Evolutionary conservation across 176 grass and related monocot genomes (phyloP).

Genomic region (Chrysopogon serrulatus): DNA sequence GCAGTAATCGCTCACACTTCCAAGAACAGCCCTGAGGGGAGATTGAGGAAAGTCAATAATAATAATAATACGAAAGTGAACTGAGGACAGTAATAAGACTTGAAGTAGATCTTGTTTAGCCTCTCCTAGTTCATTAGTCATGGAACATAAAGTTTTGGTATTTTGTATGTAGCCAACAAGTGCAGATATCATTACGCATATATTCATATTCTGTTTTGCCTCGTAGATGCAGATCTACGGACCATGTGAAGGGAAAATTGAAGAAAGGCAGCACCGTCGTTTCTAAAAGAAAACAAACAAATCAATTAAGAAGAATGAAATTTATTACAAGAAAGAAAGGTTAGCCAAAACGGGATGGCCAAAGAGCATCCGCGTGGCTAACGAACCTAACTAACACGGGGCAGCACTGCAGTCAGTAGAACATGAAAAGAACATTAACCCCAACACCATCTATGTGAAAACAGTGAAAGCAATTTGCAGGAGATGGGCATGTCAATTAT

Average conservation of each 20-base stretch:
- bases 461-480: too few relatives aligned
- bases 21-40: slow-evolving; percentile 66
- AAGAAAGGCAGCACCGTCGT: too few relatives aligned
- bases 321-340: too few relatives aligned
- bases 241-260: background rate
- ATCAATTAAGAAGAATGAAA: too few relatives aligned
- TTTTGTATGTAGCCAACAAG: background rate
- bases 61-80: background rate
- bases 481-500: background rate
- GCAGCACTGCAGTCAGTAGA: background rate
- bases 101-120: background rate
- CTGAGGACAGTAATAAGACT: background rate
- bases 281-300: too few relatives aligned
- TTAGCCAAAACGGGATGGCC: too few relatives aligned
- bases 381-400: too few relatives aligned
- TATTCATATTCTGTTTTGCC: too few relatives aligned
- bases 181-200: background rate
- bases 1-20: slow-evolving; percentile 89
- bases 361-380: too few relatives aligned
- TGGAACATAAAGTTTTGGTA: background rate
- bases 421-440: background rate
- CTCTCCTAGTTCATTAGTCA: background rate
- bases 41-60: background rate
- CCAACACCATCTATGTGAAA: too few relatives aligned
- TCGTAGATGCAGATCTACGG: too few relatives aligned